phyloP scores from a whole-genome alignment of 2,329 filamentous ascomycete species.

The Dothistroma septosporum region DNA sequence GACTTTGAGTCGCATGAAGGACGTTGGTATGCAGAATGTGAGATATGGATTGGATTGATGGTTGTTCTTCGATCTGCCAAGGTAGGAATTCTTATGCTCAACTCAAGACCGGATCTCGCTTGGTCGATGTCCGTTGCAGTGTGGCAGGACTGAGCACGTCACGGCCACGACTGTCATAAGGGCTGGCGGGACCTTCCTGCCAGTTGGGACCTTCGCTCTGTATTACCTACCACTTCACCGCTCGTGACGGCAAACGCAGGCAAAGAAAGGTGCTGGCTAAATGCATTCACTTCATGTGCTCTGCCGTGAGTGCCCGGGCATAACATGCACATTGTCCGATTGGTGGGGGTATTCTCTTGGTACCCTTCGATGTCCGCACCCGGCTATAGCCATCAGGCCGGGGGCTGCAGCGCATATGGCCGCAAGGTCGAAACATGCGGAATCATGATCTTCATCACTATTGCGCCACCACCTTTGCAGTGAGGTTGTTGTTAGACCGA shows the following conservation, averaged over 20 bases:
- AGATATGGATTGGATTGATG: neutral
- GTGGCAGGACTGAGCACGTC: neutral
- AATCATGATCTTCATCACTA: neutral
- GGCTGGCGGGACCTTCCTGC: neutral
- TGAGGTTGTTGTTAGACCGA: neutral
- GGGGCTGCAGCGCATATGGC: neutral
- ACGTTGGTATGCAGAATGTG: neutral
- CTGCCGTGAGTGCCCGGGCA: neutral
- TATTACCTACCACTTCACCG: neutral
- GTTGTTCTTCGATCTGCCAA: neutral
- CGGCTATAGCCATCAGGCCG: neutral
- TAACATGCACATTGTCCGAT: neutral
- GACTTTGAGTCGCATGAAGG: too few species aligned
- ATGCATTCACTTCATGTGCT: too few species aligned
- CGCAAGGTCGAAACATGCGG: neutral
- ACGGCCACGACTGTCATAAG: neutral
- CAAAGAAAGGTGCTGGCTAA: neutral
- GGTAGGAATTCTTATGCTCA: neutral
- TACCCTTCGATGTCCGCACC: neutral
- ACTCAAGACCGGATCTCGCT: neutral
- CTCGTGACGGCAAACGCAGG: neutral
- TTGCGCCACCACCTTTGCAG: neutral
- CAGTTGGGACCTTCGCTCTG: neutral
- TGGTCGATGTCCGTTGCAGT: neutral
- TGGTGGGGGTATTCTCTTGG: neutral